Base-by-base conservation (phyloP, 73 alveolate genomes). In the Loxodes magnus region DNA sequence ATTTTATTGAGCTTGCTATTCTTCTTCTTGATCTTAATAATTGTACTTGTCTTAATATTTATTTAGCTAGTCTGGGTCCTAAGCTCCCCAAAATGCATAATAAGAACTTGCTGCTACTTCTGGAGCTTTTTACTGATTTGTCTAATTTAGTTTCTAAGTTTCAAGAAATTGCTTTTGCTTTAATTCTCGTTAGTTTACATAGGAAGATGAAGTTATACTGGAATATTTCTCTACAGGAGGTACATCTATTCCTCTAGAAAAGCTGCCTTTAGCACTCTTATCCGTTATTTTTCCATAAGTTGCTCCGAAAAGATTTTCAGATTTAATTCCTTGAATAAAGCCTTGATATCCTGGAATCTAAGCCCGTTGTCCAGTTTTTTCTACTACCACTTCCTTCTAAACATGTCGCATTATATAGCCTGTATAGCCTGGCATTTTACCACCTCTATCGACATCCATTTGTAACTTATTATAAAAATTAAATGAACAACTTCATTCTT, bases 291-390 rank as follows among this genome's bases (percentile, higher is more conserved):
- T 84, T 14, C 89, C 71, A 37, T 43, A 81, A 55, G 86, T 67
- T 35, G 70, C 70, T 0, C 90, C 96, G 51, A 51, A 62, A 30
- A 50, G 67, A 37, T 78, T 79, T 34, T 84, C 89, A 2, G 75
- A 50, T 36, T 74, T 72, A 16, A 71, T 67, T 10, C 88, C 83
- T n/a, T 90, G 91, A 36, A 74, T 56, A 33, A 69, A 74, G 38
- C 88, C 88, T 44, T 67, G 60, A 43, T 74, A 74, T 29, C 74
- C 78, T 22, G 88, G 88, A 20, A 74, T 64, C 28, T 57, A 77
- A 12, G 57, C 39, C 36, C 53, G 50, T 53, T 67, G 66, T 24
- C 53, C 27, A 7, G 28, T 37, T 25, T 20, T 10, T 9, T 12
- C 43, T 3, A 10, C 50, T n/a, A 19, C 14, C 27, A 7, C 50